These are phyloP conservation scores for Rhododendron vialii DNA, from an alignment of 148 eudicot species.

Conservation along the genomic window DNA sequence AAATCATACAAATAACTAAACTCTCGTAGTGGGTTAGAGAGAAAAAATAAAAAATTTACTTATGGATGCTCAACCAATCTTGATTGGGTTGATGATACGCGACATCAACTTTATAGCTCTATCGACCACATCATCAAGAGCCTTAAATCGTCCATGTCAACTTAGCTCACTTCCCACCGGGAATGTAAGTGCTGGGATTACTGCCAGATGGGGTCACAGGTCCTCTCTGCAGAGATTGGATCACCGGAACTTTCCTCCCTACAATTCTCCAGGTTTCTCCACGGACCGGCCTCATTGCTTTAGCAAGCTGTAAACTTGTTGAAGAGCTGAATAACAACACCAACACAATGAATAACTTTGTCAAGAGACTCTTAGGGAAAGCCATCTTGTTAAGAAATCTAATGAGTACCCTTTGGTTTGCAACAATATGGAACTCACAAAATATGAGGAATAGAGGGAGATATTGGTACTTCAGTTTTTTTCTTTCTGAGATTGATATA, in stretches of 20 bases:
- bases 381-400: background rate
- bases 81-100: background rate
- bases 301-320: background rate
- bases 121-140: background rate
- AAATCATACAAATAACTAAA: background rate
- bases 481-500: background rate
- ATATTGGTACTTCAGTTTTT: background rate
- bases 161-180: background rate
- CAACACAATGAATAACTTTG: background rate
- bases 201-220: constrained; percentile 7
- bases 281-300: constrained; percentile 9
- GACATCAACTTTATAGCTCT: too few species aligned
- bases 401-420: too few species aligned
- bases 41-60: background rate
- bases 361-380: background rate
- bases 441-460: too few species aligned
- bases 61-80: background rate
- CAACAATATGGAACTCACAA: too few species aligned
- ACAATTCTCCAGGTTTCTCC: background rate
- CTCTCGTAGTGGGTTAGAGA: background rate
- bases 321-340: background rate
- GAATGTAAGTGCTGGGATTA: constrained; percentile 21
- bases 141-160: background rate
- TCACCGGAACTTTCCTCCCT: background rate
- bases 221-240: constrained; percentile 17